phyloP scores from a whole-genome alignment of 139 green algal species.

The Tetratostichococcus sp. region DNA sequence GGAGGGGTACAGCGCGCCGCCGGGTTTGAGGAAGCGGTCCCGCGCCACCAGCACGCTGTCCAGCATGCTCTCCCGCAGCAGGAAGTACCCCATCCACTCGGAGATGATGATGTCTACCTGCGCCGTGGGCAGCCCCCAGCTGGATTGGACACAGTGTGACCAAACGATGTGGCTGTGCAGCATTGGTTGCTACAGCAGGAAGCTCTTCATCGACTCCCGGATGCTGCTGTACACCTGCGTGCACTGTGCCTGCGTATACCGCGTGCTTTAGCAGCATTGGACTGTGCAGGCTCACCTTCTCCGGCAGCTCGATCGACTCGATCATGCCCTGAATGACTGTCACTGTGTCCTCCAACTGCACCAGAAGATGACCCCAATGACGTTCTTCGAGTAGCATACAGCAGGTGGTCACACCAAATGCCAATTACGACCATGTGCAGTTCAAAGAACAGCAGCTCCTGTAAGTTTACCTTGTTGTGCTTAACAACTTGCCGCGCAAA shows the following conservation, averaged over 20 bases:
- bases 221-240: too few relatives aligned
- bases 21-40: conserved; percentile 88
- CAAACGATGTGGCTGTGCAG: too few relatives aligned
- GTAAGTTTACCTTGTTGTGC: conserved; percentile 64
- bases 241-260: too few relatives aligned
- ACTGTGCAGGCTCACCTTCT: conserved; percentile 89
- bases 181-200: too few relatives aligned
- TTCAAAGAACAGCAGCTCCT: neutral
- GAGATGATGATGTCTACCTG: conserved; percentile 91
- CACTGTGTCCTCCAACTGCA: conserved; percentile 67
- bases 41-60: conserved; percentile 88
- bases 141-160: neutral
- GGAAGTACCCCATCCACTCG: conserved; percentile 86
- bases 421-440: too few relatives aligned
- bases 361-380: neutral
- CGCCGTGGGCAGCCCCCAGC: neutral
- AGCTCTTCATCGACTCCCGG: too few relatives aligned
- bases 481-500: conserved; percentile 72
- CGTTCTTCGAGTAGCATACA: too few relatives aligned
- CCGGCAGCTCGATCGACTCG: conserved; percentile 90
- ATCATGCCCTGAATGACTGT: conserved; percentile 95
- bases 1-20: conserved; percentile 87
- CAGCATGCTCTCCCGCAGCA: conserved; percentile 94
- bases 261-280: too few relatives aligned
- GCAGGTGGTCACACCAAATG: too few relatives aligned